Evolutionary conservation across 352 stramenopile genomes (phyloP), one percentile per base, ranked within the genome.

Genomic region (Blastocystis sp.): DNA sequence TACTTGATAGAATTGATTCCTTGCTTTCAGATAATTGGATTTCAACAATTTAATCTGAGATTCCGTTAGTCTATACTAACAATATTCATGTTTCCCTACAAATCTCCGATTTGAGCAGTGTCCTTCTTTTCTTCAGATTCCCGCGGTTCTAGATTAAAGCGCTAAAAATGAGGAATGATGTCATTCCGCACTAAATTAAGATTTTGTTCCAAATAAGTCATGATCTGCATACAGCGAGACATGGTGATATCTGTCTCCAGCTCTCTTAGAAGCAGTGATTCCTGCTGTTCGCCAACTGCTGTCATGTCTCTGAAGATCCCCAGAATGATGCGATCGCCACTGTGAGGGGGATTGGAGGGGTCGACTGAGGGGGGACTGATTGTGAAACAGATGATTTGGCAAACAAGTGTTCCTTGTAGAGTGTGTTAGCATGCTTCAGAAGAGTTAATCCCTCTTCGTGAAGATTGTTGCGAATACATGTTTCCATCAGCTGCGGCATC

Each of bases 401-500:
- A 13, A 34, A 85, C 73, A 85, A 85, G 56, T 85, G 73, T 30
- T 85, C 73, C 1, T n/a, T 37, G 73, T 54, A 85, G 73, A 85
- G 73, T 20, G 53, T 45, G 73, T 66, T 85, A 0, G 73, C 47
- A 30, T 85, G 73, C 26, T 55, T 50, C n/a, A 89, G 66, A 26
- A 89, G 56, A 26, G 76, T 96, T 30, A 99, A 92, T 1, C 96
- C 96, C 55, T 98, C 96, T 78, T 98, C 96, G 73, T 98, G 97
- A 5, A 98, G 92, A 89, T 98, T 96, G 90, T 97, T 98, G 82
- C 97, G 93, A 63, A 98, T 96, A 88, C 97, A 99, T 4, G 95
- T 95, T 90, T 98, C 96, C 91, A 98, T 94, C 43, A 98, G 91
- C 90, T 98, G 97, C 8, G 97, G 97, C 50, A 99, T 95, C 92